Evolutionary conservation across 2,329 filamentous ascomycete species (phyloP), one percentile per base, ranked within the genome.

Genomic region (Chalaropsis ovoidea): DNA sequence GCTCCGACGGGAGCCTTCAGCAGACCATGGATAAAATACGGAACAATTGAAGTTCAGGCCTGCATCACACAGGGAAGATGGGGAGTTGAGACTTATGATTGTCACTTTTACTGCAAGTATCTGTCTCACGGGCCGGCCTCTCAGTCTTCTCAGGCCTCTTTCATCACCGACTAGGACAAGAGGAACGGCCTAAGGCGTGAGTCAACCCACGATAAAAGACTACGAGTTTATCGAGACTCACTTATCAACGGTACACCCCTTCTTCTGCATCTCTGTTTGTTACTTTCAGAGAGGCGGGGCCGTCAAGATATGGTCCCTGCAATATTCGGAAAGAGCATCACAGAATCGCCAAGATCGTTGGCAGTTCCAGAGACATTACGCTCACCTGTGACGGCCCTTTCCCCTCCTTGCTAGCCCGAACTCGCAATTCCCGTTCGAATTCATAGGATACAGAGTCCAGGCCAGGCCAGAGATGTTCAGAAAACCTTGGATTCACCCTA

Each of bases 41-140:
- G 27, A 22, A 6, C 17, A 52, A 11, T 56, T 39, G 24, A 56
- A 56, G 24, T 17, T n/a, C 15, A 47, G 6, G n/a, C 5, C 43
- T 0, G 43, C 31, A 39, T 35, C 4, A 35, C 13, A 19, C 11
- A n/a, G 42, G 22, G n/a, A 39, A n/a, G 45, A 62, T 45, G 45
- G 42, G n/a, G 43, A 31, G 42, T 45, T 62, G n/a, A 31, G 22
- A 62, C 61, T 22, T 43, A 10, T 47, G 27, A 42, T 19, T 49
- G 22, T 47, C 61, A 62, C 61, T 31, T 43, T 31, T 35, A 13
- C 19, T 62, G 61, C 22, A 13, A 41, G 43, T 27, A 35, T 49
- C 24, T 62, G 61, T 62, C 61, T 62, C 22, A 47, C 42, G 45
- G 27, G 61, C 35, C 49, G 61, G 61, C 61, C 27, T 62, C 61